These are phyloP conservation scores for Candida cerambycidarum DNA, from an alignment of 805 yeast genomes.

Conservation along the genomic window DNA sequence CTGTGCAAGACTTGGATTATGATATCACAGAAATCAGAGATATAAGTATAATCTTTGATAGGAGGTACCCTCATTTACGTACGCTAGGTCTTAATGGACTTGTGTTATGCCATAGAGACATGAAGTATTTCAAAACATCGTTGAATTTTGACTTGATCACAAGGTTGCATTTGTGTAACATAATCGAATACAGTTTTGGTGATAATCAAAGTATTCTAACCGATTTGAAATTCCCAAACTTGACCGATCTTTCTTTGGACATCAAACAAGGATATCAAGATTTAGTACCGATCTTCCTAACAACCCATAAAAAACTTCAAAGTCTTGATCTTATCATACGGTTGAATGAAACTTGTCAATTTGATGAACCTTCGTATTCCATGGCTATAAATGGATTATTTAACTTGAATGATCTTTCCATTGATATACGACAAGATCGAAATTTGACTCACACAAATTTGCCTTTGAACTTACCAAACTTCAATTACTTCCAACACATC, in stretches of 20 bases:
- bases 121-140: conserved; percentile 12
- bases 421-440: conserved; percentile 43
- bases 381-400: conserved; percentile 13
- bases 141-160: conserved; percentile 15
- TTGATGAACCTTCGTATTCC: conserved; percentile 18
- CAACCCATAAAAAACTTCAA: conserved; percentile 21
- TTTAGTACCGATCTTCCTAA: conserved; percentile 34
- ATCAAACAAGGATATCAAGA: conserved; percentile 43
- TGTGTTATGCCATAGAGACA: conserved; percentile 10
- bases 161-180: conserved; percentile 30
- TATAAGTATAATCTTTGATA: conserved; percentile 4
- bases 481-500: conserved; percentile 5
- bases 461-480: conserved; percentile 17
- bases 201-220: conserved; percentile 6
- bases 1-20: conserved; percentile 8
- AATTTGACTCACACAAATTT: conserved; percentile 28
- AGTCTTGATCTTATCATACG: conserved; percentile 42
- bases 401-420: conserved; percentile 32
- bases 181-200: conserved; percentile 39
- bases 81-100: conserved; percentile 1
- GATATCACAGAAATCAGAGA: conserved; percentile 10
- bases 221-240: conserved; percentile 16
- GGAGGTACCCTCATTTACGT: neutral
- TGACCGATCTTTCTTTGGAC: conserved; percentile 36
- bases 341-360: conserved; percentile 32